A percentile compares a stretch with the other conserved stretches of the same genome.
Conservation (phyloP, 768 basidiomycete species). For the Lyophyllum decastes region DNA sequence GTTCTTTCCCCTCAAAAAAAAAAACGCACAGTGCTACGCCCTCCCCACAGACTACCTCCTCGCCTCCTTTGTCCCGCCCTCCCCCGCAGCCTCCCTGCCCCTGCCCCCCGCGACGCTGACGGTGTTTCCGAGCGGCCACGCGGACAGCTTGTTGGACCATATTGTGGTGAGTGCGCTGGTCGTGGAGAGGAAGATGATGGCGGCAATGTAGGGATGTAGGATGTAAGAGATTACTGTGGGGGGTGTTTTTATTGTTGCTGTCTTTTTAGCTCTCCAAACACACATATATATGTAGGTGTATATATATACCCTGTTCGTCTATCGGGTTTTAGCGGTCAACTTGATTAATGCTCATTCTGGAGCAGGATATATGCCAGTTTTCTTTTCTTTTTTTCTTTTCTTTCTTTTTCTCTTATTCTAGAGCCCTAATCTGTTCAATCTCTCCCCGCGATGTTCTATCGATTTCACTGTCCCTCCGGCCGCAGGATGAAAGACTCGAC, state of each 20-base stretch:
- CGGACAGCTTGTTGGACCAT: slow-evolving; percentile 37
- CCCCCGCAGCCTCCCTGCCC: slow-evolving; percentile 45
- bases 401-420: no score
- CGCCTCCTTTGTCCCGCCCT: slow-evolving; percentile 48
- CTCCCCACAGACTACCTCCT: slow-evolving; percentile 26
- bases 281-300: no score
- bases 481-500: no score
- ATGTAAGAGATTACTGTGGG: background rate
- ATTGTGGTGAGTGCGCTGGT: slow-evolving; percentile 45
- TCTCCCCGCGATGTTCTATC: no score
- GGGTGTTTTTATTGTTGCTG: background rate
- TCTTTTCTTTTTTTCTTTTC: no score
- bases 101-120: slow-evolving; percentile 46
- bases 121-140: slow-evolving; percentile 46
- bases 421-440: no score
- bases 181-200: slow-evolving; percentile 39
- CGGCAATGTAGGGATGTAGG: background rate
- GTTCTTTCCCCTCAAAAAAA: background rate
- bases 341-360: no score
- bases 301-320: no score
- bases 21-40: slow-evolving; percentile 35
- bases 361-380: no score
- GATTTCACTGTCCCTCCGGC: no score
- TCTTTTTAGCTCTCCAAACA: no score
- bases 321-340: no score